Percentiles rank a stretch among this genome's conserved stretches.
Conservation (phyloP, 1,284 basidiomycete genomes). For the Ceratobasidium sp. region DNA sequence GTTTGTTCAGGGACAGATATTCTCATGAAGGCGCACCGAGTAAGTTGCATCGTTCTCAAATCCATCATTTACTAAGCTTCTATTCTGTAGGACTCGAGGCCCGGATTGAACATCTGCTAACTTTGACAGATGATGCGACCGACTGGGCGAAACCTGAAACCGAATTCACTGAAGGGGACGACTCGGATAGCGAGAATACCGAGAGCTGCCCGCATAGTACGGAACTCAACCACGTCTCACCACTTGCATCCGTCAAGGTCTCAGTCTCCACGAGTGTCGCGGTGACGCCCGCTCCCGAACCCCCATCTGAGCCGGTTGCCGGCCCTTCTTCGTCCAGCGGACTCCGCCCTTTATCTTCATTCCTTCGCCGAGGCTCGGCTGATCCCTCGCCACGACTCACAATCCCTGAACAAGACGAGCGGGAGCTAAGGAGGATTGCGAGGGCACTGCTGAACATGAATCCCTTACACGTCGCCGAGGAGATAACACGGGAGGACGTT, state of each 20-base stretch:
- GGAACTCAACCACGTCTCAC: neutral
- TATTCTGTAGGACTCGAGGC: neutral
- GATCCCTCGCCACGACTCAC: neutral
- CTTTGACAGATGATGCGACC: neutral
- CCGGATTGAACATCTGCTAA: neutral
- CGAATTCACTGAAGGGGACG: constrained; percentile 27
- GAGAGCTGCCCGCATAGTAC: constrained; percentile 23
- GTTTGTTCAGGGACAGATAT: constrained; percentile 70
- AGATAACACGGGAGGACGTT: constrained; percentile 74
- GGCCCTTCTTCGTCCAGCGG: constrained; percentile 60
- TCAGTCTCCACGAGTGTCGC: neutral
- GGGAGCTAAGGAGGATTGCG: constrained; percentile 69
- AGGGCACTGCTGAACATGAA: constrained; percentile 65
- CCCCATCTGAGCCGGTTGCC: constrained; percentile 50
- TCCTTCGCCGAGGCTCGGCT: neutral
- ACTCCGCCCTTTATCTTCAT: constrained; percentile 58
- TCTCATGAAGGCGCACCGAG: constrained; percentile 66
- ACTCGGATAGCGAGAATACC: constrained; percentile 32
- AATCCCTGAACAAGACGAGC: constrained; percentile 62
- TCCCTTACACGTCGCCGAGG: constrained; percentile 73
- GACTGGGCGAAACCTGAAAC: constrained; percentile 33
- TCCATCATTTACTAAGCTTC: too few species aligned
- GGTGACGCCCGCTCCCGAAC: neutral
- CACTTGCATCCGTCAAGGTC: neutral
- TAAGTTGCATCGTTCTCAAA: too few species aligned